Base-by-base conservation (phyloP, 2,329 filamentous ascomycete species). In the Ascochyta pisi region DNA sequence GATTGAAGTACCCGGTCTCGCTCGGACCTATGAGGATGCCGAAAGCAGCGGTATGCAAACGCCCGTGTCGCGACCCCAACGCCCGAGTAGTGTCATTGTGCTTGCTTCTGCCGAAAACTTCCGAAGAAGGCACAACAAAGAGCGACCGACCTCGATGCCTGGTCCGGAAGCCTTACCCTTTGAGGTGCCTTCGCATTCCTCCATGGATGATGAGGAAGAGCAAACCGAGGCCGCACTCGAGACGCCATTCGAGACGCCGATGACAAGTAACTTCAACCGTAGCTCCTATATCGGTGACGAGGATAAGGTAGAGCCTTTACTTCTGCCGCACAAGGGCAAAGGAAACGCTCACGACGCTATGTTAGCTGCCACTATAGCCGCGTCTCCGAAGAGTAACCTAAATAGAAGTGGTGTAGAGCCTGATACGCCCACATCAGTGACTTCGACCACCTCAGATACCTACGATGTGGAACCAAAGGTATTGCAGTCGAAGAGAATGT, bases 1-100 rank as follows among this genome's bases (percentile, higher is more conserved):
- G 70, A 95, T 96, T 38, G 90, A 95, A 67, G 84, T 92, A 40
- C 89, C 90, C 3, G 89, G 89, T 0, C 80, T 92, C 5, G 85
- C 83, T 1, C 85, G 81, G 53, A 87, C 91, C 52, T 87, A 88
- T 13, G 88, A 89, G 6, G 79, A 78, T 16, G 58, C 51, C 2
- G 68, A 73, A 34, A 65, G 58, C 38, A 61, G 58, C 23, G 65
- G 65, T 27, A 61, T 50, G 9, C 57, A 70, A 41, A 73, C 70
- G 4, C 67, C 72, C 1, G 60, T 73, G 1, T 52, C 62, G 22
- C 65, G 60, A 8, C 55, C 61, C 1, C 61, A 62, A 43, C 65
- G 73, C 10, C 71, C 72, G 2, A 58, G 61, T 15, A 74, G 74
- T 44, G 67, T 67, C 57, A 63, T 75, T 19, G 50, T 71, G 62